Conservation (phyloP, 2,329 filamentous ascomycete species). For the Claviceps quebecensis region DNA sequence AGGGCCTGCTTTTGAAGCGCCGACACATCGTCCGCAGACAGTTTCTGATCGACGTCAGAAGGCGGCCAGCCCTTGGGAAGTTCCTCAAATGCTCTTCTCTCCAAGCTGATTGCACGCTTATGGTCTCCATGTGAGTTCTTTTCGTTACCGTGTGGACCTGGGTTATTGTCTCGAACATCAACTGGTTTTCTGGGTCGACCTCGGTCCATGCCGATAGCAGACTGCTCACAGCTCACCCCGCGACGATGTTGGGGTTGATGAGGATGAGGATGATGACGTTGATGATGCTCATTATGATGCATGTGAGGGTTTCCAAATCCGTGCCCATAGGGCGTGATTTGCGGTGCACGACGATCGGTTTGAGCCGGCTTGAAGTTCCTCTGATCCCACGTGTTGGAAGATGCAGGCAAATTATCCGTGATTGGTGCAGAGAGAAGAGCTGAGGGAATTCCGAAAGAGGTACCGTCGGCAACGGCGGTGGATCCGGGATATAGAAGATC, state of each 20-base stretch:
- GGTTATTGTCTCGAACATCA: conserved; percentile 27
- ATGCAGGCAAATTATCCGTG: conserved; percentile 25
- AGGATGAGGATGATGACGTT: too few relatives aligned
- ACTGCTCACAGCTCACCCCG: conserved; percentile 41
- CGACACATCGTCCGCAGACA: conserved; percentile 34
- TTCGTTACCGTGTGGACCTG: conserved; percentile 22
- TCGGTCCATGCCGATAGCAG: conserved; percentile 41
- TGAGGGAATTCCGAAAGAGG: conserved; percentile 26
- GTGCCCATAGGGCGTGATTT: conserved; percentile 8
- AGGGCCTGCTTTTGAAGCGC: conserved; percentile 45
- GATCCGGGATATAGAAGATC: conserved; percentile 30
- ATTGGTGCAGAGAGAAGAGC: conserved; percentile 37
- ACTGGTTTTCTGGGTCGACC: conserved; percentile 43
- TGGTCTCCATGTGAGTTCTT: conserved; percentile 10
- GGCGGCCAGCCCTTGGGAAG: conserved; percentile 45
- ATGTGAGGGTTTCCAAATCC: background rate
- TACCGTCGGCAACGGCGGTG: conserved; percentile 14
- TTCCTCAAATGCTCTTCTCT: conserved; percentile 43
- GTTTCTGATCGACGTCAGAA: conserved; percentile 32
- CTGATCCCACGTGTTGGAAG: conserved; percentile 32
- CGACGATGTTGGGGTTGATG: too few relatives aligned
- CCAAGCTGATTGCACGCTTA: conserved; percentile 33
- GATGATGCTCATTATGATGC: conserved; percentile 26
- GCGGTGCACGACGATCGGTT: background rate
- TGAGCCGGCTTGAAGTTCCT: background rate